Conservation (phyloP, 1,284 basidiomycete genomes). For the Neolentinus lepideus region DNA sequence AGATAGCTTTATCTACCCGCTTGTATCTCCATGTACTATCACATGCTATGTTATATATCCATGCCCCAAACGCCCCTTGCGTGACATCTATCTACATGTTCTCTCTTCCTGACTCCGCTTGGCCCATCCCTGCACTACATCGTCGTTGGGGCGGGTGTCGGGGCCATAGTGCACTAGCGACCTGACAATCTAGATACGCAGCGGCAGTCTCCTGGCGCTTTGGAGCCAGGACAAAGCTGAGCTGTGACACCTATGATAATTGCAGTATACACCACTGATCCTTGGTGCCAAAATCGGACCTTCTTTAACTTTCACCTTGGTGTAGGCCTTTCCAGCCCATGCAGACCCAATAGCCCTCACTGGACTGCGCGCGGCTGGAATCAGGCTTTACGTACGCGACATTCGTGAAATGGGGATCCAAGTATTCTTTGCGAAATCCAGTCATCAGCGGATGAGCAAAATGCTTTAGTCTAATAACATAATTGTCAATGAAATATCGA, state of each 20-base stretch:
- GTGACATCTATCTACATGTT: no score
- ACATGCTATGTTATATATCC: neutral
- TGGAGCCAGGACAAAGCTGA: no score
- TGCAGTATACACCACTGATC: no score
- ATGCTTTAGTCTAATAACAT: conserved; percentile 54
- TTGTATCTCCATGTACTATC: neutral
- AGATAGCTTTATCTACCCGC: neutral
- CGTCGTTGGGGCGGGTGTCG: no score
- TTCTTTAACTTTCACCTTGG: neutral
- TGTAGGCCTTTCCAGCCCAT: conserved; percentile 41
- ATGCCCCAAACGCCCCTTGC: neutral
- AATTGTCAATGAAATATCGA: neutral
- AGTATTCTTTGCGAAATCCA: conserved; percentile 40
- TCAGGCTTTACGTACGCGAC: conserved; percentile 60
- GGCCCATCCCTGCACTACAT: no score
- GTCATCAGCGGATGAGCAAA: conserved; percentile 59
- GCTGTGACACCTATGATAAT: no score
- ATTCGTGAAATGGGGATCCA: conserved; percentile 50
- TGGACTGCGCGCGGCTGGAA: conserved; percentile 60
- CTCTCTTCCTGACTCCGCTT: neutral
- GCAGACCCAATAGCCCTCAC: conserved; percentile 74
- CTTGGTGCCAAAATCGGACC: no score
- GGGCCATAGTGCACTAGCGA: no score
- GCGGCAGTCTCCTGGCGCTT: no score
- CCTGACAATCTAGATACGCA: no score